phyloP scores from a whole-genome alignment of 148 eudicot genomes.

The Silene latifolia region DNA sequence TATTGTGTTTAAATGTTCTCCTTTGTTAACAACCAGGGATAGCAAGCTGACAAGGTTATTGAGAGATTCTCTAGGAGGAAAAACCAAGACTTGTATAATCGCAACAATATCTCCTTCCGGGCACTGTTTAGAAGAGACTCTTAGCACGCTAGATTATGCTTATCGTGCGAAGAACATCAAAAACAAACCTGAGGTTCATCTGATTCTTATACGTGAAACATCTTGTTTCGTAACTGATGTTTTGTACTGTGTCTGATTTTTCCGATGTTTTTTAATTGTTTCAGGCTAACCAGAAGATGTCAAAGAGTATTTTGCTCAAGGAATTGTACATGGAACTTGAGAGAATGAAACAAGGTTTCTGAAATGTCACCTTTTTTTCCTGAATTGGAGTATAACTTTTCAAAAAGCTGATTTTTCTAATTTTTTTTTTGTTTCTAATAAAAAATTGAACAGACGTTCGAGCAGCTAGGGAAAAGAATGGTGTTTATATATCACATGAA shows the following conservation, averaged over 20 bases:
- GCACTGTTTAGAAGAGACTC: constrained; percentile 77
- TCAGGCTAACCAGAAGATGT: constrained; percentile 77
- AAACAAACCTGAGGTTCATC: constrained; percentile 79
- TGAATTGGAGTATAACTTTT: not conserved
- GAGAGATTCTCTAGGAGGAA: constrained; percentile 87
- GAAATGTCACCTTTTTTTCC: not conserved
- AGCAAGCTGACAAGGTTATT: constrained; percentile 86
- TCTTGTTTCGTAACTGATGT: not conserved
- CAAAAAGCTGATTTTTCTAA: not conserved
- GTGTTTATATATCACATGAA: constrained; percentile 75
- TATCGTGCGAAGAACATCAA: constrained; percentile 83
- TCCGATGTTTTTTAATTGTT: constrained; percentile 7
- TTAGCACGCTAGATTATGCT: constrained; percentile 89
- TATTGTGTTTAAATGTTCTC: not conserved
- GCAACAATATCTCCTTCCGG: constrained; percentile 80
- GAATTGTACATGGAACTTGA: constrained; percentile 75
- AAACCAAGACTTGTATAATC: constrained; percentile 87
- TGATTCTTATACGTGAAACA: not conserved
- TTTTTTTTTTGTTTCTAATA: not conserved
- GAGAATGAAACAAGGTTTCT: constrained; percentile 82
- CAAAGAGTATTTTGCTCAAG: constrained; percentile 72
- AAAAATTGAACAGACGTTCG: constrained; percentile 52
- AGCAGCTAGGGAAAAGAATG: constrained; percentile 90
- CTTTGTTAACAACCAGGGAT: constrained; percentile 47
- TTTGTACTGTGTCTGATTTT: not conserved